phyloP scores from a whole-genome alignment of 441 rosid species.

The Eutrema salsugineum region DNA sequence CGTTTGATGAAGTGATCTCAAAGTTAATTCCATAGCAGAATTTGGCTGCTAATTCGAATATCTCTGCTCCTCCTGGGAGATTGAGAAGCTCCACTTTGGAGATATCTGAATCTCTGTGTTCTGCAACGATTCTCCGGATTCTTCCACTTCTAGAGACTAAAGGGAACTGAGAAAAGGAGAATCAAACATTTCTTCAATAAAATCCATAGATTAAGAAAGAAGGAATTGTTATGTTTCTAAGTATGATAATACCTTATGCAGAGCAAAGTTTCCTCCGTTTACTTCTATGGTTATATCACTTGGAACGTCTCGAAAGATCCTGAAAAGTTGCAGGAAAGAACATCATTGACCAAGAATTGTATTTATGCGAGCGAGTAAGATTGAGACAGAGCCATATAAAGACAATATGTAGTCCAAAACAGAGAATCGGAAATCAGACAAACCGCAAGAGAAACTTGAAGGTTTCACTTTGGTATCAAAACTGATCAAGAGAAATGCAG shows the following conservation, averaged over 20 bases:
- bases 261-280: constrained; percentile 68
- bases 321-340: constrained; percentile 24
- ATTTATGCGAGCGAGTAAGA: not conserved
- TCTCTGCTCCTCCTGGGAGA: constrained; percentile 86
- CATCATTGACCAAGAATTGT: not conserved
- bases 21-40: constrained; percentile 95
- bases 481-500: not conserved
- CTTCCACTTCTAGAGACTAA: constrained; percentile 93
- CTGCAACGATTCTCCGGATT: constrained; percentile 79
- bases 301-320: constrained; percentile 94
- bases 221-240: not conserved
- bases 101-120: constrained; percentile 83
- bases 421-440: not conserved
- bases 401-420: not conserved
- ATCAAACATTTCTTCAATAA: not conserved
- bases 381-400: not conserved
- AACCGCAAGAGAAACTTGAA: not conserved
- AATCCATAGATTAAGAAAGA: not conserved
- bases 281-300: constrained; percentile 89
- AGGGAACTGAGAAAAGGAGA: constrained; percentile 61
- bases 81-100: constrained; percentile 92
- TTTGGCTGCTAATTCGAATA: constrained; percentile 88
- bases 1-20: constrained; percentile 85
- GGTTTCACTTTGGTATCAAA: not conserved
- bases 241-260: constrained; percentile 68